Conservation (phyloP, 1,139 yeast genomes). For the Diutina scorzettiae region DNA sequence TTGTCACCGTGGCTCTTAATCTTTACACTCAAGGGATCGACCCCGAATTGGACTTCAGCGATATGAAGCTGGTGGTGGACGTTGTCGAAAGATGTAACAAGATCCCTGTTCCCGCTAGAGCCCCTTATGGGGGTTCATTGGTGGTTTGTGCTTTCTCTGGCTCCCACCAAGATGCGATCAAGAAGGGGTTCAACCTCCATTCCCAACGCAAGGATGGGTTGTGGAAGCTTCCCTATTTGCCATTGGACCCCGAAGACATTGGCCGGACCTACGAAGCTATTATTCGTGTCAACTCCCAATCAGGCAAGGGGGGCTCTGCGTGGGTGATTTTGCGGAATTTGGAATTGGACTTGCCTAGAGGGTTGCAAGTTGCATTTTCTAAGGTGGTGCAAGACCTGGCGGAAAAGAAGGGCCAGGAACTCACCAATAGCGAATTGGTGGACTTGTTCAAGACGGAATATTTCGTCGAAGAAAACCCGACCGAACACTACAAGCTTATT, state of each 20-base stretch:
- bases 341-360: conserved; percentile 5
- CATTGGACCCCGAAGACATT: conserved; percentile 6
- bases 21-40: conserved; percentile 4
- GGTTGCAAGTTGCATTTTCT: conserved; percentile 6
- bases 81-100: conserved; percentile 6
- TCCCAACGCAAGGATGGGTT: not conserved
- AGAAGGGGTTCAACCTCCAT: conserved; percentile 5
- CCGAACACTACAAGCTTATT: not conserved
- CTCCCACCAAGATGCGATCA: conserved; percentile 6
- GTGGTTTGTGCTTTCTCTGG: conserved; percentile 6
- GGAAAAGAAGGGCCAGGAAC: conserved; percentile 4
- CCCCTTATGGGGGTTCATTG: conserved; percentile 5
- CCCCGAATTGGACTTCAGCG: conserved; percentile 4
- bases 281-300: conserved; percentile 4
- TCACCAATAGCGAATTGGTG: conserved; percentile 1
- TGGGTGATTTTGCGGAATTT: conserved; percentile 5
- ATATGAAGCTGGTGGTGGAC: conserved; percentile 5
- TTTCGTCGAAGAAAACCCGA: not conserved
- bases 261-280: conserved; percentile 6
- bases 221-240: conserved; percentile 5
- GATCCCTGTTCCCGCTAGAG: conserved; percentile 6
- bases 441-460: conserved; percentile 4
- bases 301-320: conserved; percentile 5
- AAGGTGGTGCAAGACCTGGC: conserved; percentile 5
- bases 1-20: conserved; percentile 6